A percentile compares a stretch with the other conserved stretches of the same genome.
These are phyloP conservation scores for Grosmannia serpens DNA, from an alignment of 2,329 filamentous ascomycete species.

Conservation along the genomic window DNA sequence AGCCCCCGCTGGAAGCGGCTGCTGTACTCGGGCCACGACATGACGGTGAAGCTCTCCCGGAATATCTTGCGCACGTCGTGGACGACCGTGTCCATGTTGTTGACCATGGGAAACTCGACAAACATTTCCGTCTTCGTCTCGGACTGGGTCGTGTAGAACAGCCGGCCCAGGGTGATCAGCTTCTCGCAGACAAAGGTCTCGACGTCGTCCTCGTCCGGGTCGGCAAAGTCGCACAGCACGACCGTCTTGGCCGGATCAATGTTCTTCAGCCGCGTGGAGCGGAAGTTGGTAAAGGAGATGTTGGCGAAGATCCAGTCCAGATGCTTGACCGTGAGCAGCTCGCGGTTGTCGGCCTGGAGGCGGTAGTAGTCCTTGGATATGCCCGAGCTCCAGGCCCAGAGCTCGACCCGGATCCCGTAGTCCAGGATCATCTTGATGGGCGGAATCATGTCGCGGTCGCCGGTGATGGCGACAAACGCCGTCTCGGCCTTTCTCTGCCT, in stretches of 20 bases:
- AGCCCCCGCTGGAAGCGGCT: background rate
- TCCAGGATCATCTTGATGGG: conserved; percentile 11
- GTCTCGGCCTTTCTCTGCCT: conserved; percentile 3
- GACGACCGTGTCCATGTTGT: background rate
- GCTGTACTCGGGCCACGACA: background rate
- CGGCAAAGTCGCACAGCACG: background rate
- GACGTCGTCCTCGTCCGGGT: background rate
- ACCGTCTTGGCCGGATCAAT: conserved; percentile 1
- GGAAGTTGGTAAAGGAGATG: conserved; percentile 9
- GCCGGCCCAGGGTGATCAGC: background rate
- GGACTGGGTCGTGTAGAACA: background rate
- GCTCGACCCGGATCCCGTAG: conserved; percentile 14
- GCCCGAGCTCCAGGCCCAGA: conserved; percentile 16
- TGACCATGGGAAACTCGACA: background rate
- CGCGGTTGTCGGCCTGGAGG: background rate
- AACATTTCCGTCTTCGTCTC: background rate
- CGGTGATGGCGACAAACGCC: conserved; percentile 15
- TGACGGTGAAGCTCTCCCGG: background rate
- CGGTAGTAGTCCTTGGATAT: conserved; percentile 13
- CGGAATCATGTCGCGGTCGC: conserved; percentile 17
- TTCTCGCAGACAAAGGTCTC: background rate
- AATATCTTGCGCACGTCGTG: background rate
- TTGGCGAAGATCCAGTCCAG: conserved; percentile 8
- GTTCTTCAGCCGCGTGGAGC: conserved; percentile 4
- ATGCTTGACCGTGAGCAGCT: conserved; percentile 5